A percentile compares a stretch with the other conserved stretches of the same genome.
Evolutionary conservation across 805 yeast species (phyloP).

Genomic region (Kuraishia cidri): DNA sequence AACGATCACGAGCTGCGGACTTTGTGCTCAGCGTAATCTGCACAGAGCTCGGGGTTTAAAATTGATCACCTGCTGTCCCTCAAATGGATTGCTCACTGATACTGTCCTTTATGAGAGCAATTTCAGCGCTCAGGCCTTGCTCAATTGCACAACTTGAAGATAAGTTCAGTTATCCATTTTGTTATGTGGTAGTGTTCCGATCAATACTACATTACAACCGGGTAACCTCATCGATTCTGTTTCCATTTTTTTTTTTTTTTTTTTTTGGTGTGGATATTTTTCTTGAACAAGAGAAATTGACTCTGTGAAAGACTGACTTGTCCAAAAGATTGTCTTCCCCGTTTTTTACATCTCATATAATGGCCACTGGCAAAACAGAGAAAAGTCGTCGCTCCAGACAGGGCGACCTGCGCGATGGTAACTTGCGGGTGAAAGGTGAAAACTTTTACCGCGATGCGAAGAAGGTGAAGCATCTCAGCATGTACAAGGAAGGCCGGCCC

Average conservation of each 20-base stretch:
- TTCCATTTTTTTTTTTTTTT: neutral
- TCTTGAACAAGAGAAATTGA: neutral
- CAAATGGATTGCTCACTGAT: no score
- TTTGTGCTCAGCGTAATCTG: no score
- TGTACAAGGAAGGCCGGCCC: conserved; percentile 92
- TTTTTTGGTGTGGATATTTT: neutral
- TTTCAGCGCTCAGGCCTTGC: no score
- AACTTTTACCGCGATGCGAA: conserved; percentile 94
- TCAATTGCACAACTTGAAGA: no score
- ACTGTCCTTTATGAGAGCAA: no score
- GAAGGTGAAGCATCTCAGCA: conserved; percentile 78
- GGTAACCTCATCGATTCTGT: conserved; percentile 1
- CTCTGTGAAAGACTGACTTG: neutral
- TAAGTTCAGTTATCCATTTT: no score
- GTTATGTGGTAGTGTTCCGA: no score
- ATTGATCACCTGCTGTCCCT: no score
- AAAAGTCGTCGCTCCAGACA: conserved; percentile 79
- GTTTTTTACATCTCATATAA: conserved; percentile 18
- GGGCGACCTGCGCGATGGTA: conserved; percentile 78
- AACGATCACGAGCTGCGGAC: no score
- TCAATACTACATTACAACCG: neutral
- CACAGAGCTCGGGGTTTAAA: no score
- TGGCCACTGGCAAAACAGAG: conserved; percentile 95
- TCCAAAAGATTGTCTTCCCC: neutral
- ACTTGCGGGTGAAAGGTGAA: conserved; percentile 91